These are phyloP conservation scores for Ceratocystis cacaofunesta DNA, from an alignment of 2,329 filamentous ascomycete species.

Conservation along the genomic window DNA sequence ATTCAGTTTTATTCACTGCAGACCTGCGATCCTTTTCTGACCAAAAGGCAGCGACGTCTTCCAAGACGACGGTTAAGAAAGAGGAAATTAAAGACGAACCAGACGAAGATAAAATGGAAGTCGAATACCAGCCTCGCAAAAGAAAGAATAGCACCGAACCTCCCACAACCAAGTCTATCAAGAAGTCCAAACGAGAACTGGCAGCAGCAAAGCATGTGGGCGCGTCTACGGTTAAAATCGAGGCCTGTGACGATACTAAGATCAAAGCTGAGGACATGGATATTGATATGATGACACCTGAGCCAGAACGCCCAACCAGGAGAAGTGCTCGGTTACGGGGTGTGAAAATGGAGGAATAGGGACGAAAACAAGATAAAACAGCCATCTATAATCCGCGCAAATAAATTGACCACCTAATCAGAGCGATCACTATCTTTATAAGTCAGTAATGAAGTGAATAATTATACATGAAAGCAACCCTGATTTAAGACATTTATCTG, in stretches of 20 bases:
- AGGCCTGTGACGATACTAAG: constrained; percentile 7
- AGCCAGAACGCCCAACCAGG: constrained; percentile 14
- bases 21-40: constrained; percentile 77
- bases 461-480: no score
- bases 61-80: constrained; percentile 18
- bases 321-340: constrained; percentile 13
- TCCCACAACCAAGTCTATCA: background rate
- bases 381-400: no score
- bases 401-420: no score
- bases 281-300: constrained; percentile 12
- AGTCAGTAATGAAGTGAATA: no score
- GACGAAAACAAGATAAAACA: background rate
- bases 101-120: constrained; percentile 20
- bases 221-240: constrained; percentile 7
- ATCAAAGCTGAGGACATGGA: constrained; percentile 14
- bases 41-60: constrained; percentile 24
- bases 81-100: constrained; percentile 20
- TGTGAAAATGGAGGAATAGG: constrained; percentile 10
- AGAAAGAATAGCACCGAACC: constrained; percentile 9
- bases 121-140: constrained; percentile 20
- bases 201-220: background rate
- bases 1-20: constrained; percentile 90
- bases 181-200: constrained; percentile 3
- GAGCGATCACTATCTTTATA: no score
- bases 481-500: background rate